phyloP scores from a whole-genome alignment of 352 stramenopile genomes.

The Phytopythium montanum region DNA sequence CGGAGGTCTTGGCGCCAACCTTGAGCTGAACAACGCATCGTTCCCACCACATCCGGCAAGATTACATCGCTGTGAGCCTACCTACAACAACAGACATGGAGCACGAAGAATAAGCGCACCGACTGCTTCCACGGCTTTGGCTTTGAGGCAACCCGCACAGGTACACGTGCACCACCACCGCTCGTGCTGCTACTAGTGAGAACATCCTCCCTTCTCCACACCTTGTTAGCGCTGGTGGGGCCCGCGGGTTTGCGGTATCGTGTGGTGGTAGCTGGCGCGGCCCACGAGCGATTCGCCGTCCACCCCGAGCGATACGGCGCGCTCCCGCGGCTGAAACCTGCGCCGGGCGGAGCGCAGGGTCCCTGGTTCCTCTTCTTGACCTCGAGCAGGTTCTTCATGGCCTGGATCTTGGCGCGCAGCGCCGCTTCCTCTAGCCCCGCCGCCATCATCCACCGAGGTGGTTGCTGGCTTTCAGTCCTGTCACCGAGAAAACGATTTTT shows the following conservation, averaged over 20 bases:
- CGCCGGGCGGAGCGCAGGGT: background rate
- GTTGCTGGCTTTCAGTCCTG: too few relatives aligned
- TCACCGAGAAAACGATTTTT: too few relatives aligned
- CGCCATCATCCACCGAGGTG: too few relatives aligned
- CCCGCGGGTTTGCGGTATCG: slow-evolving; percentile 7
- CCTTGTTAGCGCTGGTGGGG: slow-evolving; percentile 42
- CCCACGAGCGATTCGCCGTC: slow-evolving; percentile 46
- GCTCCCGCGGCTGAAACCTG: slow-evolving; percentile 2
- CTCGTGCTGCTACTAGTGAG: background rate
- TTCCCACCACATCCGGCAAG: background rate
- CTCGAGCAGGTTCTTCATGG: slow-evolving; percentile 74
- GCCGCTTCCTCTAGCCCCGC: slow-evolving; percentile 63
- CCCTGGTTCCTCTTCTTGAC: slow-evolving; percentile 24
- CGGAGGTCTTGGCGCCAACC: slow-evolving; percentile 16
- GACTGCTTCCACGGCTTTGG: slow-evolving; percentile 29
- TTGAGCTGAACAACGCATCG: slow-evolving; percentile 16
- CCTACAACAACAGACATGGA: slow-evolving; percentile 9
- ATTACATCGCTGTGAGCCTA: background rate
- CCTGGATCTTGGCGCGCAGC: slow-evolving; percentile 79
- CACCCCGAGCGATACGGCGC: background rate
- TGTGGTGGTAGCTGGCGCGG: background rate
- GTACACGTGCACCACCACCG: background rate
- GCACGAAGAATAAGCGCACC: slow-evolving; percentile 10
- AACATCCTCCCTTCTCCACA: slow-evolving; percentile 38
- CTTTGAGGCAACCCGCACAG: background rate